Evolutionary conservation across 345 rosid species (phyloP).

Genomic region (Eucalyptus shirleyi): DNA sequence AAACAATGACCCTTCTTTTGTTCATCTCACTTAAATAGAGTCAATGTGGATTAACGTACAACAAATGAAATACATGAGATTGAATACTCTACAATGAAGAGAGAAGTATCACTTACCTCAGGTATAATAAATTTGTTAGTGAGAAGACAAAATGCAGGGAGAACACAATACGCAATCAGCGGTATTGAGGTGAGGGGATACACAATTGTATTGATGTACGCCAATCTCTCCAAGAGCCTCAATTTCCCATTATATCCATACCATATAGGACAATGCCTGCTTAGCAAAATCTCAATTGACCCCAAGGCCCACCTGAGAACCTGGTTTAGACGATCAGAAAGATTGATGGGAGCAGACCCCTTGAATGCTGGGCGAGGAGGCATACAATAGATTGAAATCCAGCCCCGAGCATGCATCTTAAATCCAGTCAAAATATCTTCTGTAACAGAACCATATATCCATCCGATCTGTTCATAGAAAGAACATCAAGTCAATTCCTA

Average conservation of each 20-base stretch:
- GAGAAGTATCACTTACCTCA: slow-evolving; percentile 36
- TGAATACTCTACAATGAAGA: not conserved
- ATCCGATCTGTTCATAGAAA: slow-evolving; percentile 59
- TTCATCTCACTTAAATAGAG: not conserved
- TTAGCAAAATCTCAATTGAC: slow-evolving; percentile 87
- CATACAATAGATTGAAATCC: slow-evolving; percentile 97
- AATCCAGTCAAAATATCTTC: slow-evolving; percentile 99
- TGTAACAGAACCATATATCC: slow-evolving; percentile 99
- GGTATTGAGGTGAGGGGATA: slow-evolving; percentile 95
- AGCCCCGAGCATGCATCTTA: slow-evolving; percentile 99
- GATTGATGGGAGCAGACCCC: slow-evolving; percentile 99
- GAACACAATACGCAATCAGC: slow-evolving; percentile 78
- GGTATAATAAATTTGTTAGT: slow-evolving; percentile 92
- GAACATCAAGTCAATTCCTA: not conserved
- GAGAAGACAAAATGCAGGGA: slow-evolving; percentile 97
- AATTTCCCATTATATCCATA: slow-evolving; percentile 84
- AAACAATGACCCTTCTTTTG: not conserved
- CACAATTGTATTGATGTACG: slow-evolving; percentile 94
- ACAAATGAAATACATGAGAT: not conserved
- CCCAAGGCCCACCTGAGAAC: slow-evolving; percentile 99
- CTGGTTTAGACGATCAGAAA: slow-evolving; percentile 97
- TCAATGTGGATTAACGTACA: not conserved
- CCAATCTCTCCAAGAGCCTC: slow-evolving; percentile 81
- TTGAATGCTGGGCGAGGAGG: slow-evolving; percentile 99
- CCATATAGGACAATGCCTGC: slow-evolving; percentile 99